Conservation (phyloP, 495 filamentous ascomycete species). For the Penicillium riverlandense region DNA sequence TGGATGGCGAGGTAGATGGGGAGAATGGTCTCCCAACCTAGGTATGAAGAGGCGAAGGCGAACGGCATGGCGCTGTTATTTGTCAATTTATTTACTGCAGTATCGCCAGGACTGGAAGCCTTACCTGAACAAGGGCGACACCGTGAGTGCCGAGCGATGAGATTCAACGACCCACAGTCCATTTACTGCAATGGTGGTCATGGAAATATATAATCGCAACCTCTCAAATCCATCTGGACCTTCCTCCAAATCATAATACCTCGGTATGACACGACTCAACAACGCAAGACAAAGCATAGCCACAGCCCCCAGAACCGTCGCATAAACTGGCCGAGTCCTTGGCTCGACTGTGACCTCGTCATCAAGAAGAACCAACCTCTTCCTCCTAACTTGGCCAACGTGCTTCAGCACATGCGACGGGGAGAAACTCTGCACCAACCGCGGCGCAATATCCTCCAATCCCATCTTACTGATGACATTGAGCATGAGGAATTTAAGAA, state of each 20-base stretch:
- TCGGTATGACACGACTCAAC: neutral
- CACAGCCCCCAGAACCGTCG: conserved; percentile 2
- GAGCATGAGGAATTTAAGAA: conserved; percentile 6
- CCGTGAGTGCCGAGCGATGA: neutral
- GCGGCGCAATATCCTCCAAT: neutral
- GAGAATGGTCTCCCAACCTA: neutral
- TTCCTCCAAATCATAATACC: neutral
- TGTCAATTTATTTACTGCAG: neutral
- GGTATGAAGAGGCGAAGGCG: neutral
- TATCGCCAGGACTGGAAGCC: neutral
- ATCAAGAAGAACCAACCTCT: neutral
- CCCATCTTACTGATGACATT: neutral
- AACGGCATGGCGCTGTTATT: neutral
- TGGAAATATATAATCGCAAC: neutral
- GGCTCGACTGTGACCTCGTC: conserved; percentile 1
- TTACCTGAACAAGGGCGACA: neutral
- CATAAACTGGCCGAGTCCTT: neutral
- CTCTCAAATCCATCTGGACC: neutral
- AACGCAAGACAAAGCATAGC: conserved; percentile 2
- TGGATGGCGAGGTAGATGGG: conserved; percentile 2
- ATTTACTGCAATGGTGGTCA: conserved; percentile 1
- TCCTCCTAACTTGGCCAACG: neutral
- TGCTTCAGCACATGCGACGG: neutral
- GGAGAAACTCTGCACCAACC: neutral
- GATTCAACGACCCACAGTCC: conserved; percentile 6